Percentiles rank a stretch among this genome's conserved stretches.
Conservation (phyloP, 2,329 filamentous ascomycete species). For the Nannizziopsis barbatae region DNA sequence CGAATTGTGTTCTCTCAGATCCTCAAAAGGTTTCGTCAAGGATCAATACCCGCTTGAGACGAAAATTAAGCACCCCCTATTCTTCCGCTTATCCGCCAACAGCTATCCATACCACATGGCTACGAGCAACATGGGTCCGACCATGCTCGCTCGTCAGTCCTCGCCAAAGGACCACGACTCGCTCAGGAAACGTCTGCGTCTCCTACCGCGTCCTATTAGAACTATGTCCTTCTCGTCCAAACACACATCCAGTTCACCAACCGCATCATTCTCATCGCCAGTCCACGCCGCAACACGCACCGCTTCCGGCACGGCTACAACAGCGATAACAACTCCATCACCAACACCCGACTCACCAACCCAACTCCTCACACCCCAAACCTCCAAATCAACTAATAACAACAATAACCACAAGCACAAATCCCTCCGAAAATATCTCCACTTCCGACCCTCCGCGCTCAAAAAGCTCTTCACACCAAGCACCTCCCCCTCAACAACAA, state of each 20-base stretch:
- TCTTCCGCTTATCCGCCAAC: background rate
- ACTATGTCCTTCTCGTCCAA: constrained; percentile 8
- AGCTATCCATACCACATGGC: background rate
- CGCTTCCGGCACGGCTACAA: background rate
- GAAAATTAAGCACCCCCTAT: background rate
- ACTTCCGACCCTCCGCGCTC: constrained; percentile 6
- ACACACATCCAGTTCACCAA: constrained; percentile 4
- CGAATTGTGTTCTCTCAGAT: too few relatives aligned
- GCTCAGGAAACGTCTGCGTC: background rate
- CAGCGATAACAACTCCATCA: background rate
- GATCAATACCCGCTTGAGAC: background rate
- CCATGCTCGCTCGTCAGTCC: background rate
- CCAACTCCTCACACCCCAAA: background rate
- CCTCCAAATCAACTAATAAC: background rate
- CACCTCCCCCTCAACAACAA: background rate
- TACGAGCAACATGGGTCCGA: background rate
- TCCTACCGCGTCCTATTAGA: constrained; percentile 6
- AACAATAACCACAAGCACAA: background rate
- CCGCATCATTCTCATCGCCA: background rate
- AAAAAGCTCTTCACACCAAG: constrained; percentile 6
- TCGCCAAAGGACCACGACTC: background rate
- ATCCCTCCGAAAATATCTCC: background rate
- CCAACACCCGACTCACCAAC: background rate
- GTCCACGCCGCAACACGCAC: background rate
- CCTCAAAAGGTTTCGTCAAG: too few relatives aligned